These are phyloP conservation scores for Viridothelium virens DNA, from an alignment of 495 filamentous ascomycete genomes.

Conservation along the genomic window DNA sequence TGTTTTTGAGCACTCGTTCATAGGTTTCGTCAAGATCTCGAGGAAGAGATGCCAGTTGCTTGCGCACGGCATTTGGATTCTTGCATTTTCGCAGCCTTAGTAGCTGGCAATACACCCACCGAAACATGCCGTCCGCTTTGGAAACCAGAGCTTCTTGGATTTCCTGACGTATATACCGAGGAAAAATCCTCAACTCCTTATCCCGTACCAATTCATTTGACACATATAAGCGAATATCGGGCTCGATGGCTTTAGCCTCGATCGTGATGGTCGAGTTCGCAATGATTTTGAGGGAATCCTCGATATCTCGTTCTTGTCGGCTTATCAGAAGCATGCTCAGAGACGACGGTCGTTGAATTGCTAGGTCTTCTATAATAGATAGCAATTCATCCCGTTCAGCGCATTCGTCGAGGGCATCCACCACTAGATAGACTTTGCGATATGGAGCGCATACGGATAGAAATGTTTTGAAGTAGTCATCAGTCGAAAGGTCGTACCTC, in stretches of 20 bases:
- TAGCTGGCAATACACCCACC: constrained; percentile 4
- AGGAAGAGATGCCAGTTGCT: neutral
- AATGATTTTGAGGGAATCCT: constrained; percentile 13
- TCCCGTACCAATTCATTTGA: constrained; percentile 12
- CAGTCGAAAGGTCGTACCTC: neutral
- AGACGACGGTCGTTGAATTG: constrained; percentile 10
- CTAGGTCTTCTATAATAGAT: constrained; percentile 9
- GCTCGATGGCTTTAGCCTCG: constrained; percentile 18
- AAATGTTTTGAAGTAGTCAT: neutral
- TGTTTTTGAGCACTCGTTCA: neutral
- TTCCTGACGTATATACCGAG: neutral
- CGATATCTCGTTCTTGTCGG: constrained; percentile 23
- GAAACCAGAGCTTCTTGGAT: neutral
- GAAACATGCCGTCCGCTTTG: constrained; percentile 8
- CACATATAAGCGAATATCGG: constrained; percentile 23
- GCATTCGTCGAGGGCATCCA: constrained; percentile 27
- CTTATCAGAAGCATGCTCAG: constrained; percentile 24
- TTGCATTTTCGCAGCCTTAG: constrained; percentile 5
- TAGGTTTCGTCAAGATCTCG: neutral
- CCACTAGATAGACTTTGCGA: constrained; percentile 17
- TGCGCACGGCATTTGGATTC: neutral
- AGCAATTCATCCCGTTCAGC: constrained; percentile 17
- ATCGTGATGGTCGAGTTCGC: constrained; percentile 16
- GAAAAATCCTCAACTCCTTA: neutral
- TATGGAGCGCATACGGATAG: neutral